Percentiles rank a stretch among this genome's conserved stretches.
Evolutionary conservation across 352 stramenopile genomes (phyloP).

Genomic region (Pythium myriotylum): DNA sequence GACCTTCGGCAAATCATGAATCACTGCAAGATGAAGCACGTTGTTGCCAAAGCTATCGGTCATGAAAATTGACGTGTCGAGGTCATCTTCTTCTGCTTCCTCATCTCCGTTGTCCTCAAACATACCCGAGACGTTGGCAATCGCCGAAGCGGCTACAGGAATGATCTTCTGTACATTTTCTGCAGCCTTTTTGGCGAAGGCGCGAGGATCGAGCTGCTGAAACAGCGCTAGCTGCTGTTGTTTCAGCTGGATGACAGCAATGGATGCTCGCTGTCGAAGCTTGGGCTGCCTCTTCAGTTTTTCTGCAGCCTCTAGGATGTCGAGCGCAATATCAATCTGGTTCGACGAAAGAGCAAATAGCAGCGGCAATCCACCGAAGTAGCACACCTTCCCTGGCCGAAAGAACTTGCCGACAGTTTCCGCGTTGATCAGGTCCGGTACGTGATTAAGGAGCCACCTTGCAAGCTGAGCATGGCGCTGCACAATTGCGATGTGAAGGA

Average conservation of each 20-base stretch:
- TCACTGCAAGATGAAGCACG: slow-evolving; percentile 56
- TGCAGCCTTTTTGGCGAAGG: slow-evolving; percentile 7
- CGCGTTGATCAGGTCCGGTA: slow-evolving; percentile 42
- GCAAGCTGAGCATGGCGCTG: slow-evolving; percentile 43
- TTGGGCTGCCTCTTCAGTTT: slow-evolving; percentile 19
- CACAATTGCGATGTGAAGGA: slow-evolving; percentile 71
- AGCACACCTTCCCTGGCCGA: slow-evolving; percentile 46
- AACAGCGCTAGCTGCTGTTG: slow-evolving; percentile 19
- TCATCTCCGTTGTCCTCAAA: background rate
- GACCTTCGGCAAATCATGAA: slow-evolving; percentile 56
- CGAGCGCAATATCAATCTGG: slow-evolving; percentile 46
- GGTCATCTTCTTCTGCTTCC: slow-evolving; percentile 6
- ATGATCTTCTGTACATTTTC: slow-evolving; percentile 16
- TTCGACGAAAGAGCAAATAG: slow-evolving; percentile 62
- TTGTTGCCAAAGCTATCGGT: slow-evolving; percentile 65
- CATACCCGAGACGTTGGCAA: background rate
- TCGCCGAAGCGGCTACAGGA: background rate
- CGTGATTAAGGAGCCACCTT: slow-evolving; percentile 40
- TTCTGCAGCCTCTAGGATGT: slow-evolving; percentile 40
- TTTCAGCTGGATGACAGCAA: background rate
- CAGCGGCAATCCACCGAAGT: slow-evolving; percentile 62
- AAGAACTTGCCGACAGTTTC: slow-evolving; percentile 63
- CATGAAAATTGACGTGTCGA: slow-evolving; percentile 48
- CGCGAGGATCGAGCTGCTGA: slow-evolving; percentile 11
- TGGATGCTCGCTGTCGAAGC: background rate